Conservation (phyloP, 192 early-diverging fungal species). For the Mycoemilia scoparia region DNA sequence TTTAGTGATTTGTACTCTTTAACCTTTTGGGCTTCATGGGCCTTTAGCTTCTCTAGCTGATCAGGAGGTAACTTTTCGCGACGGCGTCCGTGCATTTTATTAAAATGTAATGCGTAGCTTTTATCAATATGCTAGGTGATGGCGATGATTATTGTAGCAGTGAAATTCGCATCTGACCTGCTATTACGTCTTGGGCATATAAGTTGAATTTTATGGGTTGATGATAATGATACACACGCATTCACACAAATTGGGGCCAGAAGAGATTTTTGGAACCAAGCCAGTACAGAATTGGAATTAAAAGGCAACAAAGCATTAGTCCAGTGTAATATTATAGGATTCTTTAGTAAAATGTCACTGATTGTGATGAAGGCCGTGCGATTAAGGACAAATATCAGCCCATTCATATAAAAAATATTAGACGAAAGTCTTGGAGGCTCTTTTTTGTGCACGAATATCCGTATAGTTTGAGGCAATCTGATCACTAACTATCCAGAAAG, state of each 20-base stretch:
- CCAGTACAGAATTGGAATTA: too few species aligned
- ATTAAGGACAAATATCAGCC: too few species aligned
- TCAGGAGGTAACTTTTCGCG: constrained; percentile 12
- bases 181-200: constrained; percentile 12
- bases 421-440: too few species aligned
- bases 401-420: too few species aligned
- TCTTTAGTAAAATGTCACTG: too few species aligned
- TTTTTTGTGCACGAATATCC: too few species aligned
- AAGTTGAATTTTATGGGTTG: constrained; percentile 6
- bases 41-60: constrained; percentile 6
- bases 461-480: too few species aligned
- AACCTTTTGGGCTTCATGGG: constrained; percentile 12
- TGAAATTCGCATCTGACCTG: constrained; percentile 53
- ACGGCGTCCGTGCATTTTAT: constrained; percentile 12
- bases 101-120: constrained; percentile 28
- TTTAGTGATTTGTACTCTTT: constrained; percentile 21
- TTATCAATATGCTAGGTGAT: constrained; percentile 39
- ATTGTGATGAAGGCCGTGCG: too few species aligned
- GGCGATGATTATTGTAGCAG: constrained; percentile 60
- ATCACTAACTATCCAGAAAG: too few species aligned
- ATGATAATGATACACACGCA: background rate
- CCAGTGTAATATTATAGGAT: constrained; percentile 8
- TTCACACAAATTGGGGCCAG: constrained; percentile 19
- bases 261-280: constrained; percentile 10
- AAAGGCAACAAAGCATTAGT: constrained; percentile 9